Evolutionary conservation across 2,329 filamentous ascomycete genomes (phyloP).

Genomic region (Rutstroemia sydowiana): DNA sequence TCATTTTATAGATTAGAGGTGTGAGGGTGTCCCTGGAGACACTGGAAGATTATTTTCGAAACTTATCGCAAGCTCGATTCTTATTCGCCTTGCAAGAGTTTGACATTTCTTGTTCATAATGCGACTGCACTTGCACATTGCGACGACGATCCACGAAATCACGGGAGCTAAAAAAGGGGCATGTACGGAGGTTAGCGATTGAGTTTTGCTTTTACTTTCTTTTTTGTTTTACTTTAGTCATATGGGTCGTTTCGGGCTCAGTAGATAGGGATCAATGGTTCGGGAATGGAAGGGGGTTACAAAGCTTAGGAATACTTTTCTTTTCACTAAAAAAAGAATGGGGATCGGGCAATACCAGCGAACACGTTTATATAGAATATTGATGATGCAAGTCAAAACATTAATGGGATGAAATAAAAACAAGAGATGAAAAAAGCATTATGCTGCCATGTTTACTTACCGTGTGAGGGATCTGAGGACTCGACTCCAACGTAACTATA

Average conservation of each 20-base stretch:
- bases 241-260: neutral
- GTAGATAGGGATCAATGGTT: neutral
- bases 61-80: neutral
- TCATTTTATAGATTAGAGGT: neutral
- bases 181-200: conserved; percentile 24
- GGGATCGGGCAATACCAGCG: neutral
- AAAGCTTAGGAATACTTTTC: neutral
- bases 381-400: conserved; percentile 2
- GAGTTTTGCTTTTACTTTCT: conserved; percentile 11
- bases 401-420: neutral
- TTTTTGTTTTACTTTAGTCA: neutral
- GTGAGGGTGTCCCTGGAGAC: neutral
- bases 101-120: conserved; percentile 8
- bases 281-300: neutral
- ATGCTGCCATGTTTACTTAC: neutral
- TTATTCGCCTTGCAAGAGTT: conserved; percentile 3
- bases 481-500: neutral
- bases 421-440: neutral
- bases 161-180: conserved; percentile 20
- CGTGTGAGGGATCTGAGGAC: no score
- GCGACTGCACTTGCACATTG: conserved; percentile 1
- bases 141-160: conserved; percentile 9
- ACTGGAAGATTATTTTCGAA: neutral
- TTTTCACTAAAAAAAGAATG: neutral
- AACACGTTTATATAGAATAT: neutral